phyloP scores from a whole-genome alignment of 2,329 filamentous ascomycete genomes.

The Diaporthe australafricana region DNA sequence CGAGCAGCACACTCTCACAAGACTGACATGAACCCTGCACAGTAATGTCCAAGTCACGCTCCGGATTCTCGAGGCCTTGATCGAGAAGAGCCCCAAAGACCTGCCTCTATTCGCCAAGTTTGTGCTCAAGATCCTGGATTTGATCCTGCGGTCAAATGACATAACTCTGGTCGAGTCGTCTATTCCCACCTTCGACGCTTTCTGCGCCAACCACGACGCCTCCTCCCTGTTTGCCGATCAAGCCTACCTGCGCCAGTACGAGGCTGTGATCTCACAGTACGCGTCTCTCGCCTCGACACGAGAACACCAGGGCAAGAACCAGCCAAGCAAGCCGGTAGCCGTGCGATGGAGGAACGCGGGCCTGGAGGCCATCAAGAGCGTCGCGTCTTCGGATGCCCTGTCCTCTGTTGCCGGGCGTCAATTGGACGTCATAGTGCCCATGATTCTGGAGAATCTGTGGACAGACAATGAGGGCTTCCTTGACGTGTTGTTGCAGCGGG shows the following conservation, averaged over 20 bases:
- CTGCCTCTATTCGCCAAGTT: slow-evolving; percentile 88
- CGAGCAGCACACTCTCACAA: neutral
- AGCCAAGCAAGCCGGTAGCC: slow-evolving; percentile 76
- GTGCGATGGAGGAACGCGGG: slow-evolving; percentile 83
- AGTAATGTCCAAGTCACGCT: slow-evolving; percentile 96
- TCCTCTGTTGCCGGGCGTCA: slow-evolving; percentile 81
- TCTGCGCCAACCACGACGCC: slow-evolving; percentile 89
- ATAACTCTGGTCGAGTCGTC: slow-evolving; percentile 94
- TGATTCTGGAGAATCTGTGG: slow-evolving; percentile 89
- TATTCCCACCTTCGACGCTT: slow-evolving; percentile 85
- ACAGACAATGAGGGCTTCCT: slow-evolving; percentile 78
- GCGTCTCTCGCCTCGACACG: slow-evolving; percentile 81
- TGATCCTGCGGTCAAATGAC: slow-evolving; percentile 86
- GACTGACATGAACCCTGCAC: slow-evolving; percentile 30
- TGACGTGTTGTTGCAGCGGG: slow-evolving; percentile 73
- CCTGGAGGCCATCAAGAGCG: slow-evolving; percentile 81
- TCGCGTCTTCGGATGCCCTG: slow-evolving; percentile 84
- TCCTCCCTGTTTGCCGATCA: slow-evolving; percentile 88
- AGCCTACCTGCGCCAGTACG: slow-evolving; percentile 84
- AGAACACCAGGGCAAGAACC: slow-evolving; percentile 60
- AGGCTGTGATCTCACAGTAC: slow-evolving; percentile 83
- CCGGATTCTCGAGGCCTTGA: slow-evolving; percentile 89
- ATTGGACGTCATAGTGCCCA: slow-evolving; percentile 82
- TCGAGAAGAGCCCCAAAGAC: slow-evolving; percentile 93
- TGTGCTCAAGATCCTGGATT: slow-evolving; percentile 85